Conservation (phyloP, 1,284 basidiomycete genomes). For the Trametes hirsuta region DNA sequence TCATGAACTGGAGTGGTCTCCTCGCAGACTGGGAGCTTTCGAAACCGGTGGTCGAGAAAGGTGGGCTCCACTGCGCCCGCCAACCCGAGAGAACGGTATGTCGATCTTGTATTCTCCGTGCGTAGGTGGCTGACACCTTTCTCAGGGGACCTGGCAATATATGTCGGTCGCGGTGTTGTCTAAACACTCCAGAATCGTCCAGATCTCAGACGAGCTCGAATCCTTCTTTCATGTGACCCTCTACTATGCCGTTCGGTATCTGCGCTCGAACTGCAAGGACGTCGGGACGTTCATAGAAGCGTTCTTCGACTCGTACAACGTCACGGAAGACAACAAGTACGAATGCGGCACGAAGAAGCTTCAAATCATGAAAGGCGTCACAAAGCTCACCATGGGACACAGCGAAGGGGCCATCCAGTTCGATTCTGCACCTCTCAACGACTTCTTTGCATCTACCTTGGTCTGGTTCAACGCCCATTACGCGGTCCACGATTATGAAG, state of each 20-base stretch:
- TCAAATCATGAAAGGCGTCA: background rate
- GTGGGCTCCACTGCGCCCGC: background rate
- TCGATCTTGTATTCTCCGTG: background rate
- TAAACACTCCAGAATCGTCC: background rate
- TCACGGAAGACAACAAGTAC: background rate
- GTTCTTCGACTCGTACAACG: conserved; percentile 11
- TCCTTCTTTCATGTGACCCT: conserved; percentile 17
- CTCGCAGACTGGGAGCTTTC: conserved; percentile 21
- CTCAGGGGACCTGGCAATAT: conserved; percentile 21
- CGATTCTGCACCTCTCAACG: background rate
- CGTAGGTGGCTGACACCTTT: background rate
- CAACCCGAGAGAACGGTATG: conserved; percentile 13
- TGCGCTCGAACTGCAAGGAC: background rate
- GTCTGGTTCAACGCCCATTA: background rate
- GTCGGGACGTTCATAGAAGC: conserved; percentile 1
- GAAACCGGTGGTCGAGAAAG: background rate
- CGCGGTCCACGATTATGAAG: background rate
- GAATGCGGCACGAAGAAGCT: background rate
- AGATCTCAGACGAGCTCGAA: conserved; percentile 15
- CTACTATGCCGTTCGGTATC: conserved; percentile 14
- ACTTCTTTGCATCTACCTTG: background rate
- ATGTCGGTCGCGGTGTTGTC: conserved; percentile 3
- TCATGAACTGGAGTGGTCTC: conserved; percentile 5
- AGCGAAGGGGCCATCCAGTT: background rate
- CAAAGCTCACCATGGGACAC: background rate